phyloP scores from a whole-genome alignment of 108 stramenopile species.

The Cyclotella choctawhatcheeana region DNA sequence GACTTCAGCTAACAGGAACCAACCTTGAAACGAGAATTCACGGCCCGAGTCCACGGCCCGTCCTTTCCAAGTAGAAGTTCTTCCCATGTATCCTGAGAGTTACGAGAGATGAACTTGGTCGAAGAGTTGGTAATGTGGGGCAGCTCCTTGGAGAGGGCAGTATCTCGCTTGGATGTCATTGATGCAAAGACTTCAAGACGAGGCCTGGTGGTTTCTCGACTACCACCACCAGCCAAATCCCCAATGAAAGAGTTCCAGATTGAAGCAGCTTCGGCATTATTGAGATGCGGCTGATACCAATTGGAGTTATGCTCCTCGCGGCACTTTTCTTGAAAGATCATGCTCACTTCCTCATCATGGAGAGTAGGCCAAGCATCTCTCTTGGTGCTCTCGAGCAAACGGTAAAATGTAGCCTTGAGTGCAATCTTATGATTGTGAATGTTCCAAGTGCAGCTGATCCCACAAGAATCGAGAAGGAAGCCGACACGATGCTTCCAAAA shows the following conservation, averaged over 20 bases:
- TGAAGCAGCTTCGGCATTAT: not conserved
- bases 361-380: not conserved
- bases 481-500: slow-evolving; percentile 22
- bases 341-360: not conserved
- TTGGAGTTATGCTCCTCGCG: not conserved
- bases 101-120: not conserved
- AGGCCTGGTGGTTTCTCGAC: not conserved
- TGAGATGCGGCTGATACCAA: not conserved
- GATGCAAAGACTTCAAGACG: slow-evolving; percentile 13
- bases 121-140: slow-evolving; percentile 1
- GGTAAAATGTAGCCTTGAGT: slow-evolving; percentile 3
- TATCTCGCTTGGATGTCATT: not conserved
- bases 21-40: too few relatives aligned
- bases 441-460: not conserved
- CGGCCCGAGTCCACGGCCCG: slow-evolving; percentile 6
- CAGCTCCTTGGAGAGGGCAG: not conserved
- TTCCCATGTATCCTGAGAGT: slow-evolving; percentile 21
- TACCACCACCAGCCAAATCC: not conserved
- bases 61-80: slow-evolving; percentile 27
- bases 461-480: slow-evolving; percentile 1
- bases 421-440: not conserved
- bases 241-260: not conserved
- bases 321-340: not conserved
- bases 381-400: not conserved
- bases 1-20: too few relatives aligned